These are phyloP conservation scores for Ceratobasidium sp. DNA, from an alignment of 1,284 basidiomycete species.

Conservation along the genomic window DNA sequence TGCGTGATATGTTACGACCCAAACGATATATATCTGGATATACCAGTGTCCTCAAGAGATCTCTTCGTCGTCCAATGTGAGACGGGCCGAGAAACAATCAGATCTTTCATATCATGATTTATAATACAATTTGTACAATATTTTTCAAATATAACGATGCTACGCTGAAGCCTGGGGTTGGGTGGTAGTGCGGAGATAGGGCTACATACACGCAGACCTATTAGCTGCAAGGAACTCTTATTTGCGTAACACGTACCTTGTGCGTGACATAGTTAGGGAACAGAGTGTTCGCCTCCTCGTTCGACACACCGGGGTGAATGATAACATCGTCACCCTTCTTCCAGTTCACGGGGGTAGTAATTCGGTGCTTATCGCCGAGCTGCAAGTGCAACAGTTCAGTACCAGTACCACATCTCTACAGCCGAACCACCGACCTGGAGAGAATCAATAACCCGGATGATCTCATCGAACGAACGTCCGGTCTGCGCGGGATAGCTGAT, in stretches of 20 bases:
- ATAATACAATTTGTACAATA: constrained; percentile 16
- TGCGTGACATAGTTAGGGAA: constrained; percentile 80
- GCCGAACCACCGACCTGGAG: constrained; percentile 93
- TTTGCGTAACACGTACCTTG: constrained; percentile 61
- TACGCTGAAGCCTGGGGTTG: constrained; percentile 47
- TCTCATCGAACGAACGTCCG: constrained; percentile 75
- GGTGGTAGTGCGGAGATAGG: constrained; percentile 81
- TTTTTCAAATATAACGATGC: background rate
- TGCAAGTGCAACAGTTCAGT: background rate
- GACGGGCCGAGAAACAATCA: background rate
- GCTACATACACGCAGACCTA: constrained; percentile 55
- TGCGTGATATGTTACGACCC: background rate
- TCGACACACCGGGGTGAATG: constrained; percentile 87
- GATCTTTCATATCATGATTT: background rate
- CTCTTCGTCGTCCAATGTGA: background rate
- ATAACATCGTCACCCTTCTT: constrained; percentile 93
- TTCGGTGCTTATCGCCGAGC: constrained; percentile 52
- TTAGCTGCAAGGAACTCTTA: too few species aligned
- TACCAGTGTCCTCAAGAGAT: background rate
- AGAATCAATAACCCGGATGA: constrained; percentile 85
- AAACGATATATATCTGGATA: background rate
- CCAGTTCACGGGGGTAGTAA: constrained; percentile 92
- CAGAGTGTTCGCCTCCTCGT: constrained; percentile 88
- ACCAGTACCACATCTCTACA: constrained; percentile 66
- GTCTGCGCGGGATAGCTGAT: constrained; percentile 80